Percentiles rank a stretch among this genome's conserved stretches.
These are phyloP conservation scores for Rosa persica DNA, from an alignment of 306 rosid genomes.

Conservation along the genomic window DNA sequence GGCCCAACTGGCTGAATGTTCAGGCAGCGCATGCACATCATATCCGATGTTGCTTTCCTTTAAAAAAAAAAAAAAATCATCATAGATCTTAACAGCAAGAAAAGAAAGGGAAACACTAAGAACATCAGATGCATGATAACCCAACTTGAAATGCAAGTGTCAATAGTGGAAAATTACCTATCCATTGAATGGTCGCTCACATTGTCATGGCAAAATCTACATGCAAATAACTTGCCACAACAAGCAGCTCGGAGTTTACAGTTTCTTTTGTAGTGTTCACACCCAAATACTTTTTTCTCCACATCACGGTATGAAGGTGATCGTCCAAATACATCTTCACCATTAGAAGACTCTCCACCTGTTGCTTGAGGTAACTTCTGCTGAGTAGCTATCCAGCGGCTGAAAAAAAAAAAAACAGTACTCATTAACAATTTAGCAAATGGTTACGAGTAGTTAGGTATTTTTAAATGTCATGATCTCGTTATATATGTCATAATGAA, in stretches of 20 bases:
- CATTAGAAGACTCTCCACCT: slow-evolving; percentile 59
- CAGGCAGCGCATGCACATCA: slow-evolving; percentile 94
- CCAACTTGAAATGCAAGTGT: slow-evolving; percentile 15
- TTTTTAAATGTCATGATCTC: slow-evolving; percentile 18
- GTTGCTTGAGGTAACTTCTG: slow-evolving; percentile 78
- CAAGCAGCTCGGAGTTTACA: slow-evolving; percentile 97
- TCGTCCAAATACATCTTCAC: slow-evolving; percentile 65
- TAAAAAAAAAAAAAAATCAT: slow-evolving; percentile 30
- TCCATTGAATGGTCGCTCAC: slow-evolving; percentile 99
- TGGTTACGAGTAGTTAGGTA: slow-evolving; percentile 22
- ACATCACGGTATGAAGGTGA: slow-evolving; percentile 66
- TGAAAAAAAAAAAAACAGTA: slow-evolving; percentile 39
- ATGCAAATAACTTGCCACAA: slow-evolving; percentile 88
- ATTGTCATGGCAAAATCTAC: slow-evolving; percentile 98
- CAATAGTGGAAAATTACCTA: slow-evolving; percentile 52
- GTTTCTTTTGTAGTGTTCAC: slow-evolving; percentile 98
- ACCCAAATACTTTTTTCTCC: slow-evolving; percentile 73
- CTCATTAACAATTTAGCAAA: slow-evolving; percentile 26
- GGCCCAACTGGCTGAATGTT: slow-evolving; percentile 86
- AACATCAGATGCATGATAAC: slow-evolving; percentile 29
- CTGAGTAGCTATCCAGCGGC: slow-evolving; percentile 99
- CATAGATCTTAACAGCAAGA: slow-evolving; percentile 1
- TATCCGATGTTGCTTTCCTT: slow-evolving; percentile 91
- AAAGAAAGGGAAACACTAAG: not conserved
- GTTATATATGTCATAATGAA: slow-evolving; percentile 19